Conservation (phyloP, 495 filamentous ascomycete genomes). For the Ascodesmis nigricans region DNA sequence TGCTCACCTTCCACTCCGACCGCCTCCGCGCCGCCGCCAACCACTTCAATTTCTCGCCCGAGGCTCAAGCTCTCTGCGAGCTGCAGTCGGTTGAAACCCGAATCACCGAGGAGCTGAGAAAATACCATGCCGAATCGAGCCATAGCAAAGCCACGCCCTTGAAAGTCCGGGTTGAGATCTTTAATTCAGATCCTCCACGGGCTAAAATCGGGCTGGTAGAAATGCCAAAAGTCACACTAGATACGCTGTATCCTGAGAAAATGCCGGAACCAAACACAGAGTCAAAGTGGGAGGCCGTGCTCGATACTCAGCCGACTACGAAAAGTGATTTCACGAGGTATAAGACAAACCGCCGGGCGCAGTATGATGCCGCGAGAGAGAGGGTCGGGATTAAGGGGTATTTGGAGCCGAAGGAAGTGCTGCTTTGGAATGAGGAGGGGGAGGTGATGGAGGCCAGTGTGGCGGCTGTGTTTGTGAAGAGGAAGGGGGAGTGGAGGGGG, state of each 20-base stretch:
- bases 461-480: constrained; percentile 60
- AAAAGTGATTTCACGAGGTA: constrained; percentile 46
- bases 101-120: background rate
- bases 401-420: constrained; percentile 40
- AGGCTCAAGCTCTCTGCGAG: constrained; percentile 2
- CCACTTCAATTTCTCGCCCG: constrained; percentile 35
- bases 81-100: background rate
- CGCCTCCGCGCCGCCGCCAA: constrained; percentile 51
- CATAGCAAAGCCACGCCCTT: constrained; percentile 15
- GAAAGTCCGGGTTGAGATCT: constrained; percentile 34
- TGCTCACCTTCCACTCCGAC: constrained; percentile 60
- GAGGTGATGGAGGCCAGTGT: constrained; percentile 74
- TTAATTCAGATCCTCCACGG: constrained; percentile 27
- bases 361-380: constrained; percentile 42
- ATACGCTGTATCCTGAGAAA: constrained; percentile 32
- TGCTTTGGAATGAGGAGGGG: constrained; percentile 42
- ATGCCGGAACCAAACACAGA: constrained; percentile 19
- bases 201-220: constrained; percentile 31
- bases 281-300: constrained; percentile 27
- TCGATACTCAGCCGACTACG: constrained; percentile 32
- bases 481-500: constrained; percentile 43
- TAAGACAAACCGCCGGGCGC: constrained; percentile 47
- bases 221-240: constrained; percentile 28
- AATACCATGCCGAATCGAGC: background rate
- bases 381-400: constrained; percentile 32